phyloP scores from a whole-genome alignment of 2,329 filamentous ascomycete species.

The Fusarium duplospermum region DNA sequence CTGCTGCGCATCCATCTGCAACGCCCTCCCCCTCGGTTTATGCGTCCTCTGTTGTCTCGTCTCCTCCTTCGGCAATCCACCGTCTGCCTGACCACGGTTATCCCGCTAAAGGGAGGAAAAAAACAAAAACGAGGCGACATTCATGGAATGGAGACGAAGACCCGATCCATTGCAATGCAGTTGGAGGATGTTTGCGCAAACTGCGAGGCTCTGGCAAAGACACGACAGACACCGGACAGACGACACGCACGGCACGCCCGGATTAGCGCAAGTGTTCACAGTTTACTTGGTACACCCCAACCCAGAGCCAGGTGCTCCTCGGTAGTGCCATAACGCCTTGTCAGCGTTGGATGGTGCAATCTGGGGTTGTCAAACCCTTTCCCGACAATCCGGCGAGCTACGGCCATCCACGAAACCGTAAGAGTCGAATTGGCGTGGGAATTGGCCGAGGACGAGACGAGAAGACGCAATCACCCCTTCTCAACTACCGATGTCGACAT shows the following conservation, averaged over 20 bases:
- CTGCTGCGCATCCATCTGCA: constrained; percentile 29
- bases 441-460: background rate
- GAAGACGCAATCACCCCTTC: constrained; percentile 38
- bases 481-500: constrained; percentile 43
- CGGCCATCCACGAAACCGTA: background rate
- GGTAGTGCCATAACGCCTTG: constrained; percentile 45
- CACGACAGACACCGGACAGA: background rate
- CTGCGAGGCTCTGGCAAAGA: constrained; percentile 1
- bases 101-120: background rate
- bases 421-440: constrained; percentile 3
- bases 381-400: constrained; percentile 25
- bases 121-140: constrained; percentile 4
- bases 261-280: constrained; percentile 10
- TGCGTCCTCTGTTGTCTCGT: constrained; percentile 14
- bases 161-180: background rate
- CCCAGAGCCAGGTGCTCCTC: background rate
- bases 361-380: constrained; percentile 39
- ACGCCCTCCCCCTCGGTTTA: background rate
- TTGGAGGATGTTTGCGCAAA: background rate
- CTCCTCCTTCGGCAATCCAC: constrained; percentile 13
- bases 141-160: background rate
- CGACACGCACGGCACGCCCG: background rate
- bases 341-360: constrained; percentile 46
- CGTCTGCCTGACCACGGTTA: constrained; percentile 7
- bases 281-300: constrained; percentile 33